phyloP scores from a whole-genome alignment of 805 yeast genomes.

The Monosporozyma siamensis region DNA sequence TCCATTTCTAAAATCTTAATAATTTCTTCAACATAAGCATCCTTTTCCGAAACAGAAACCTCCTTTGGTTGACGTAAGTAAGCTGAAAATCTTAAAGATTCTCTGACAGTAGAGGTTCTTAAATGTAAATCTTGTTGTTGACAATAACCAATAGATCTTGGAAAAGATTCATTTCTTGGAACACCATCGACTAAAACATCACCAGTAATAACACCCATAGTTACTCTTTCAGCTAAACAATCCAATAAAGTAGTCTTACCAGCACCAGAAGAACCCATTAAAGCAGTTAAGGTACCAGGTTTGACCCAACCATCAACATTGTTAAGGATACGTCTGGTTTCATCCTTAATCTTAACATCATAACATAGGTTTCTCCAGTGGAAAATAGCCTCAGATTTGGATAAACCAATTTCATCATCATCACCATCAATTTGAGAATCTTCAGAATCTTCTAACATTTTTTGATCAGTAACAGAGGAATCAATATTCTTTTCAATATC shows the following conservation, averaged over 20 bases:
- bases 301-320: constrained; percentile 76
- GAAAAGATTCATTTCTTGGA: constrained; percentile 49
- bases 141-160: constrained; percentile 59
- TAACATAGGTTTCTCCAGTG: constrained; percentile 73
- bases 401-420: constrained; percentile 17
- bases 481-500: constrained; percentile 17
- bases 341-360: constrained; percentile 54
- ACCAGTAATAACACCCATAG: constrained; percentile 62
- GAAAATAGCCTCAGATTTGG: constrained; percentile 43
- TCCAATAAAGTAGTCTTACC: constrained; percentile 71
- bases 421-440: constrained; percentile 7
- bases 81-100: constrained; percentile 60
- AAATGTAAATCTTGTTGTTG: constrained; percentile 73
- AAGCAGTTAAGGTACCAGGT: constrained; percentile 73
- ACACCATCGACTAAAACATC: constrained; percentile 59
- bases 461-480: constrained; percentile 16
- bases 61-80: constrained; percentile 52
- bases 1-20: constrained; percentile 56
- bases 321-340: constrained; percentile 49
- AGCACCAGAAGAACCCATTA: constrained; percentile 74
- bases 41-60: constrained; percentile 46
- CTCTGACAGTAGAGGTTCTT: constrained; percentile 58
- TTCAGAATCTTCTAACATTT: constrained; percentile 18
- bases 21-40: constrained; percentile 56
- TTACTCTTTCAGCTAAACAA: constrained; percentile 60